Evolutionary conservation across 2,329 filamentous ascomycete genomes (phyloP).

Genomic region (Alternaria sp.): DNA sequence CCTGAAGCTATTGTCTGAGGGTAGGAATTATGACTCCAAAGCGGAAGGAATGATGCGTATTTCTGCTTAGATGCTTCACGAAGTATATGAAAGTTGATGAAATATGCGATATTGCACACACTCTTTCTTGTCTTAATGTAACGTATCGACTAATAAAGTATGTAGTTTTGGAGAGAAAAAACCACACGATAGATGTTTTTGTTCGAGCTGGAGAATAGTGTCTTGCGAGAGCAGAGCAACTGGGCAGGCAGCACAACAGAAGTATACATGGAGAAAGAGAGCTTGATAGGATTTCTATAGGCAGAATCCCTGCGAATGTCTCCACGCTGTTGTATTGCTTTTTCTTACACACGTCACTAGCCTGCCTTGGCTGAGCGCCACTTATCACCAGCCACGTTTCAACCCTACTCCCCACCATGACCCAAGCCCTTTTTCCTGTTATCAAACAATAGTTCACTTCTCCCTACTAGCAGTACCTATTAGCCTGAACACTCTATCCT

Average conservation of each 20-base stretch:
- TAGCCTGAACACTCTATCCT: not conserved
- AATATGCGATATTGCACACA: not conserved
- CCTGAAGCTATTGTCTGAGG: slow-evolving; percentile 41
- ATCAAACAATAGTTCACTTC: not conserved
- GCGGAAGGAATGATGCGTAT: not conserved
- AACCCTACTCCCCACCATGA: not conserved
- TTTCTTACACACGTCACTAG: slow-evolving; percentile 5
- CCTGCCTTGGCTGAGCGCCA: slow-evolving; percentile 7
- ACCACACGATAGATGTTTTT: too few species aligned
- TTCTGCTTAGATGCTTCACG: not conserved
- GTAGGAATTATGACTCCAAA: not conserved
- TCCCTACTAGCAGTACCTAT: not conserved
- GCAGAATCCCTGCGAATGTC: too few species aligned
- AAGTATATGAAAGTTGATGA: not conserved
- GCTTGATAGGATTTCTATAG: too few species aligned
- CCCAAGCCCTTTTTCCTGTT: not conserved
- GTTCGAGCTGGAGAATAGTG: too few species aligned
- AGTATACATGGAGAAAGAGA: too few species aligned
- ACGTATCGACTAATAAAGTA: too few species aligned
- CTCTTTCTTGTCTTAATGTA: not conserved
- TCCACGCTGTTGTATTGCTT: not conserved
- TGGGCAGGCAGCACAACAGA: too few species aligned
- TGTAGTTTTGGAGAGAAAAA: too few species aligned
- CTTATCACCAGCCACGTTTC: slow-evolving; percentile 8
- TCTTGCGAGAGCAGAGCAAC: too few species aligned